Evolutionary conservation across 2,329 filamentous ascomycete genomes (phyloP), one percentile per base, ranked within the genome.

Genomic region (Immersiporthe knoxdaviesiana): DNA sequence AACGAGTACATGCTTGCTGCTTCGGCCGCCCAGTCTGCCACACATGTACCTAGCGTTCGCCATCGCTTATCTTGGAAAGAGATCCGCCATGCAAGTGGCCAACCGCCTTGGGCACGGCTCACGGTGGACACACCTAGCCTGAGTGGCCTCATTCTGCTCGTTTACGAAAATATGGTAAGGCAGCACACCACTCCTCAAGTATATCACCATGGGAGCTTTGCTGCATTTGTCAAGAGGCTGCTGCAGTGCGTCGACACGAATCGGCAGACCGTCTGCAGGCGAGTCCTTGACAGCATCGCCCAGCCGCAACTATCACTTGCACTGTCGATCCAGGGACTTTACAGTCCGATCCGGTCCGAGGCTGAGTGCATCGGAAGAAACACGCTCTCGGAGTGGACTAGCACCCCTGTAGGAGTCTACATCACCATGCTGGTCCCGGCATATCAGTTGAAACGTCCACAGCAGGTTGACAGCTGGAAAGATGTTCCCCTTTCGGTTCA

Each of bases 111-210:
- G 39, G 63, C 39, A 24, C 71, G 67, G n/a, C 27, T 74, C 14
- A 41, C 71, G 72, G 32, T 84, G 18, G 79, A 82, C 0, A 73
- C 79, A 0, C 71, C 77, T 2, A 75, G 79, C 11, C 75, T 88
- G 1, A 79, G 79, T 1, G 71, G 71, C 3, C 70, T 82, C 12
- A 70, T 86, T 1, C 80, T 82, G 65, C 68, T 77, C 3, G 72
- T 84, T 2, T 86, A 85, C 72, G 72, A 78, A 16, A 73, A 79
- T 10, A 84, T 87, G 79, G 85, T 87, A 1, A 71, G 61, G 7
- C 68, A 67, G 10, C 67, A 67, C 1, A 62, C 3, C 37, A 58
- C 63, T 10, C 79, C 78, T 54, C 73, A 77, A 0, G 72, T 74
- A 27, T 81, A 78, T 66, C 79, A 83, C 69, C 77, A 79, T 11